Evolutionary conservation across 108 stramenopile genomes (phyloP), one percentile per base, ranked within the genome.

Genomic region (Fistulifera pelliculosa): DNA sequence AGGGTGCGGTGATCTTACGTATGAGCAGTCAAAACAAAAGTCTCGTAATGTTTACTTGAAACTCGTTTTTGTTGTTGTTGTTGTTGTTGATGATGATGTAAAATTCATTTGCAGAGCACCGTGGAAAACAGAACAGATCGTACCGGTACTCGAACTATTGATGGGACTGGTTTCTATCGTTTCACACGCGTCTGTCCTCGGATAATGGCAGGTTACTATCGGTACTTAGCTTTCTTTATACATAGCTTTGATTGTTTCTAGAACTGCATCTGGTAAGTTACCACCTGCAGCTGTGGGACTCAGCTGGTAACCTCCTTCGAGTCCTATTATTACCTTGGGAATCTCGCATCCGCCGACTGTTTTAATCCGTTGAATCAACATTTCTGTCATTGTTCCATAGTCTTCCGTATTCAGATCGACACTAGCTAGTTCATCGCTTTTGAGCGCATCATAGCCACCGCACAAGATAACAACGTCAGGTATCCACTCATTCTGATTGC

Each of bases 261-360:
- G 18, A n/a, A 76, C 52, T 31, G 75, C 75, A 47, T 76, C 60
- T 0, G 41, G 42, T 22, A 76, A 49, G 48, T 72, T 72, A 1
- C 75, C 75, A 17, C 70, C 70, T 13, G 56, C 67, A 13, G 67
- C 63, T 16, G 23, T 45, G n/a, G 66, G 38, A n/a, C 57, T 53
- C 16, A 77, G 38, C 44, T 77, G 71, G 51, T 77, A 77, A 1
- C 76, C 76, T 25, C 76, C 76, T 61, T 77, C 76, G 28, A 77
- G 42, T 42, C 76, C 76, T 16, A 77, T 40, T 1, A 70, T 47
- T 24, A 45, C 19, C 10, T 58, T 25, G 2, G 53, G 41, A 35
- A 35, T 8, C 14, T 38, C 54, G 17, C 43, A 1, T 38, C 38
- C 26, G 5, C 22, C 19, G 27, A 6, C 10, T 16, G 24, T 12